phyloP scores from a whole-genome alignment of 768 basidiomycete species.

The Trametes villosa region DNA sequence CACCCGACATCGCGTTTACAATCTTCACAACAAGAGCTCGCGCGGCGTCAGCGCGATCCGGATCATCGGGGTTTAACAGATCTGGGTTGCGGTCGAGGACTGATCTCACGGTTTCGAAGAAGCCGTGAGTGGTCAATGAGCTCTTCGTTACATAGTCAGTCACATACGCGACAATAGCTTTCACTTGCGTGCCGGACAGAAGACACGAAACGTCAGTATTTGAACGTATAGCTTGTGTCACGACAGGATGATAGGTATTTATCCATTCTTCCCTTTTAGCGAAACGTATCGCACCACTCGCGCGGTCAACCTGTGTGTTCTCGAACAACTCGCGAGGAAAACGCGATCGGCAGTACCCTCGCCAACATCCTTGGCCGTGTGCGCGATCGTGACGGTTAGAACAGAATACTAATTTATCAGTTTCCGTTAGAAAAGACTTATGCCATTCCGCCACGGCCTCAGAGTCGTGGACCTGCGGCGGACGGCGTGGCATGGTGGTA shows the following conservation, averaged over 20 bases:
- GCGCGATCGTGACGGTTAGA: too few species aligned
- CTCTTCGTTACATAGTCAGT: conserved; percentile 50
- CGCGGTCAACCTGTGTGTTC: conserved; percentile 35
- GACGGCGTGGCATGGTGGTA: too few species aligned
- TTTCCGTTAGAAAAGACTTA: too few species aligned
- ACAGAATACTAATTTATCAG: too few species aligned
- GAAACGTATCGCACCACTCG: conserved; percentile 32
- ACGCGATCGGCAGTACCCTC: not conserved
- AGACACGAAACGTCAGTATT: conserved; percentile 46
- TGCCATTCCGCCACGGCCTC: too few species aligned
- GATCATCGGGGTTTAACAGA: not conserved
- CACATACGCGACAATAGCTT: conserved; percentile 43
- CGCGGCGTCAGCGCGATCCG: not conserved
- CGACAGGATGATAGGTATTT: conserved; percentile 38
- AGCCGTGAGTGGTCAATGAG: not conserved
- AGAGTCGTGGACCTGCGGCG: too few species aligned
- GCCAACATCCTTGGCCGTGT: too few species aligned
- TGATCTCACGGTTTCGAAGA: not conserved
- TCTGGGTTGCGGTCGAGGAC: not conserved
- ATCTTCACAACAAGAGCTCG: not conserved
- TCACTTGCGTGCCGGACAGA: conserved; percentile 45
- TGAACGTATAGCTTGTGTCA: conserved; percentile 42
- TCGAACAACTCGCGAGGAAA: not conserved
- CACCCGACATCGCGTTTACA: not conserved
- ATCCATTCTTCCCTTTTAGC: conserved; percentile 41